Evolutionary conservation across 345 rosid species (phyloP), one percentile per base, ranked within the genome.

Genomic region (Dipteronia sinensis): DNA sequence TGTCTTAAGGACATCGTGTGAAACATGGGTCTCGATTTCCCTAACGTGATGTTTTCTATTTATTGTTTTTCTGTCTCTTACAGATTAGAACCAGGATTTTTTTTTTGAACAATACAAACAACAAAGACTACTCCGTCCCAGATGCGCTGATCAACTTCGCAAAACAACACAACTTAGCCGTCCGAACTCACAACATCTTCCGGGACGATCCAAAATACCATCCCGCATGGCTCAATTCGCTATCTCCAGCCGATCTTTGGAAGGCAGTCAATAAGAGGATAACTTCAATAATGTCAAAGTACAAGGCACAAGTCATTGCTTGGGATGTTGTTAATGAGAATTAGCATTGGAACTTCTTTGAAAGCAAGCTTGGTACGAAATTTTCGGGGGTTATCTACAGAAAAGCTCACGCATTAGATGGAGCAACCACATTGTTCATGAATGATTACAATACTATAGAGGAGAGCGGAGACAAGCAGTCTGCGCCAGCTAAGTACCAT

Each of bases 271-370:
- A 29, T 0, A 67, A 5, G 13, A 86, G 97, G 74, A 59, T 87
- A 12, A 46, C 17, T 19, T 91, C 97, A 0, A 65, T 93, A 16
- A 74, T 91, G 74, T 73, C 86, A 1, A 84, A 90, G 66, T 94
- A 94, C 85, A 88, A 67, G 64, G 92, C 92, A 12, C 82, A 80
- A 65, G 74, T 92, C 7, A 76, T 83, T 7, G 89, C 80, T 1
- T 94, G 98, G 97, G 97, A 94, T 79, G 94, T 93, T 62, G 84
- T 93, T 20, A 94, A 93, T 64, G 97, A 94, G 67, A 86, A 90
- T 74, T 47, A 89, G 17, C 97, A 93, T 74, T 87, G 38, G 6
- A 31, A 4, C 6, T 91, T 82, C 79, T 82, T 85, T n/a, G 98
- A 94, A 77, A 76, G 78, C 59, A 93, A 81, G 80, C 25, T 91